Evolutionary conservation across 805 yeast genomes (phyloP), one percentile per base, ranked within the genome.

Genomic region (Yamadazyma laniorum): DNA sequence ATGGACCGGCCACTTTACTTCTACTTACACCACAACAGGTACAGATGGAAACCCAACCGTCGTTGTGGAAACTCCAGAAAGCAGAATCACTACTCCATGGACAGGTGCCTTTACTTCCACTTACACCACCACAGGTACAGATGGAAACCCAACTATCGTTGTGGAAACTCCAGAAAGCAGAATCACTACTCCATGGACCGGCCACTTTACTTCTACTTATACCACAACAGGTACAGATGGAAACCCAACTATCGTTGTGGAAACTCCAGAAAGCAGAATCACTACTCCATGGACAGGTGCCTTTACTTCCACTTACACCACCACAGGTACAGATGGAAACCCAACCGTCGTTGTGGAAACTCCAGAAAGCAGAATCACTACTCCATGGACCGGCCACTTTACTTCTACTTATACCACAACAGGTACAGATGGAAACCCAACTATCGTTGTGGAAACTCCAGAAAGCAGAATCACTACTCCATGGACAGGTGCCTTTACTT

Each of bases 361-460:
- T n/a, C n/a, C n/a, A n/a, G n/a, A n/a, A n/a, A n/a, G n/a, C n/a
- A n/a, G n/a, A n/a, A n/a, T 26, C 12, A 29, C 32, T 29, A 29
- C 32, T 16, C 32, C 32, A 29, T 29, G 32, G 32, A 29, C 32
- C n/a, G 32, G 32, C 12, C n/a, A 6, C 7, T 11, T 16, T n/a
- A 29, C 32, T 18, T 16, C 32, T 6, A 29, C 32, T n/a, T 29
- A 29, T 16, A 21, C 23, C 23, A 21, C 23, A 21, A 21, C 23
- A 7, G 23, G 23, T 6, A 21, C 23, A 6, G 23, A 29, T 29
- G 32, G 32, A 11, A 18, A 29, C 9, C 32, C 32, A 29, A 29
- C 32, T 16, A n/a, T 29, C 6, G 32, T 29, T 29, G 18, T 29
- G 8, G 32, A 29, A 29, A 29, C 32, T 29, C 32, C 32, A 16